These are phyloP conservation scores for Mycosarcoma mackinlayi DNA, from an alignment of 1,284 basidiomycete genomes.

Conservation along the genomic window DNA sequence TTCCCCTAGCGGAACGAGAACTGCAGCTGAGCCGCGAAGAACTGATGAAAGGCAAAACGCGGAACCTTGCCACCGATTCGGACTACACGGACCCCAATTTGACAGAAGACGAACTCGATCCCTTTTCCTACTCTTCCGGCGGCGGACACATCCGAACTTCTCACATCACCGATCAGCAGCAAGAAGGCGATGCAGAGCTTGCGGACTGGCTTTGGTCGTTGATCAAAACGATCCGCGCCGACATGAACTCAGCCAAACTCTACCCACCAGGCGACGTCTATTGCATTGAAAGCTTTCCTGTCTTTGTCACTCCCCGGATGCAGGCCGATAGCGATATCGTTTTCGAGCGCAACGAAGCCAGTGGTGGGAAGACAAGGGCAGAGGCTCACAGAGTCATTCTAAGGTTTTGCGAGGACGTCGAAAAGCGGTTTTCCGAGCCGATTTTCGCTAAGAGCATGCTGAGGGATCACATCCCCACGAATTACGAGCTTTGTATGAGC, in stretches of 20 bases:
- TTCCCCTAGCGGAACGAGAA: conserved; percentile 42
- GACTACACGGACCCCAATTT: conserved; percentile 50
- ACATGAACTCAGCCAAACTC: conserved; percentile 55
- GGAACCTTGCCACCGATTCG: conserved; percentile 50
- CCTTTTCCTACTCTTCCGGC: conserved; percentile 44
- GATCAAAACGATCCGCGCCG: conserved; percentile 63
- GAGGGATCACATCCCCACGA: conserved; percentile 60
- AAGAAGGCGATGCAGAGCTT: conserved; percentile 37
- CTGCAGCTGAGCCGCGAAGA: conserved; percentile 44
- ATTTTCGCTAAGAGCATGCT: conserved; percentile 66
- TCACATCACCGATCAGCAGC: background rate
- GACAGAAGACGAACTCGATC: conserved; percentile 39
- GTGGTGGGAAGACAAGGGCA: conserved; percentile 15
- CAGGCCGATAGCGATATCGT: conserved; percentile 36
- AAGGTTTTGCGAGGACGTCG: conserved; percentile 70
- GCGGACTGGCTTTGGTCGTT: conserved; percentile 61
- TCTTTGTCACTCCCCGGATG: conserved; percentile 55
- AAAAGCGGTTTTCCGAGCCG: conserved; percentile 71
- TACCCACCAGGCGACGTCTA: conserved; percentile 62
- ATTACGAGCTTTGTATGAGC: conserved; percentile 60
- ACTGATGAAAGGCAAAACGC: conserved; percentile 50
- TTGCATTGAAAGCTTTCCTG: conserved; percentile 56
- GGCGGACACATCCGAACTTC: conserved; percentile 23
- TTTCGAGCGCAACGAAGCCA: conserved; percentile 2
- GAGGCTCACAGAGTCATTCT: conserved; percentile 70